phyloP scores from a whole-genome alignment of 495 filamentous ascomycete genomes.

The Tirmania nivea region DNA sequence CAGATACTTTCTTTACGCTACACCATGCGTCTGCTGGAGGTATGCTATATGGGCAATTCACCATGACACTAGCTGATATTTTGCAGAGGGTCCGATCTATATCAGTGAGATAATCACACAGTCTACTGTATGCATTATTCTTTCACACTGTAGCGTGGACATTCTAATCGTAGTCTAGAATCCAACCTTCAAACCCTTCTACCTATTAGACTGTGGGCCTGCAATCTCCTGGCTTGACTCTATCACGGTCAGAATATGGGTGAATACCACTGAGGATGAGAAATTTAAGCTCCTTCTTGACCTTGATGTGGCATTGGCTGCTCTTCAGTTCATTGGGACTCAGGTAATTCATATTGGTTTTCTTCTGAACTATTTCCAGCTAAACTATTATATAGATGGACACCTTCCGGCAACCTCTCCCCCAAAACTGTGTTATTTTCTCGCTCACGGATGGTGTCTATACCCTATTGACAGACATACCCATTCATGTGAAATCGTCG shows the following conservation, averaged over 20 bases:
- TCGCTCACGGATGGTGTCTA: constrained; percentile 79
- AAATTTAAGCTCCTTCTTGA: constrained; percentile 50
- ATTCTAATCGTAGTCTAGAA: constrained; percentile 27
- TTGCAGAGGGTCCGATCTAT: constrained; percentile 49
- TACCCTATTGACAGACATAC: constrained; percentile 42
- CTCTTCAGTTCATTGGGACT: too few species aligned
- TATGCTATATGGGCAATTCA: background rate
- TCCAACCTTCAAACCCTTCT: constrained; percentile 72
- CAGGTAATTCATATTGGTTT: too few species aligned
- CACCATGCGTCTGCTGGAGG: background rate
- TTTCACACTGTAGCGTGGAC: background rate
- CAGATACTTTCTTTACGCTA: background rate
- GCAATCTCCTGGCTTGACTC: constrained; percentile 39
- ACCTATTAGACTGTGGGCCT: constrained; percentile 47
- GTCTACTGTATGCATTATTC: constrained; percentile 33
- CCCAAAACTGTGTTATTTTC: constrained; percentile 67
- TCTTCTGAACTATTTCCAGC: constrained; percentile 14
- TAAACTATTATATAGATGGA: constrained; percentile 16
- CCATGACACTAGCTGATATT: background rate
- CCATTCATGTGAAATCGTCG: constrained; percentile 11
- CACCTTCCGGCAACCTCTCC: constrained; percentile 56
- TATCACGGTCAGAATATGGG: constrained; percentile 57
- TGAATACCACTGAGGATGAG: constrained; percentile 30
- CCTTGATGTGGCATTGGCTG: constrained; percentile 41
- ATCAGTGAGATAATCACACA: constrained; percentile 64